Base-by-base conservation (phyloP, 192 early-diverging fungal species). In the Chytriomyces hyalinus region DNA sequence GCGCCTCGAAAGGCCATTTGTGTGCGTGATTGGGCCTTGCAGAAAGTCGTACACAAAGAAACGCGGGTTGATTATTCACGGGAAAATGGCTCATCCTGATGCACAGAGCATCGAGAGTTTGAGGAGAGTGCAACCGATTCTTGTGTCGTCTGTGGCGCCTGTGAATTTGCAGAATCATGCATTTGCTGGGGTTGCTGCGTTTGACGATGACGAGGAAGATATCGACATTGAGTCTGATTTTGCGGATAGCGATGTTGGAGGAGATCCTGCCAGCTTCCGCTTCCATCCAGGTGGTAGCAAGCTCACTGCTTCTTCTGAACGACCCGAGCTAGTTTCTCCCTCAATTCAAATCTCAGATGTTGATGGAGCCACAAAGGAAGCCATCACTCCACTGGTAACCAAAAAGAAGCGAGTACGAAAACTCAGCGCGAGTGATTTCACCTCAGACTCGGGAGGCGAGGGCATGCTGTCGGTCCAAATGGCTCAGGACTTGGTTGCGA, bases 371-470 rank as follows among this genome's bases (percentile, higher is more conserved):
- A 63, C 43, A 11, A 10, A n/a, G 17, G 60, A 43, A 17, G 28
- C n/a, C 22, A 36, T n/a, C 13, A 15, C 67, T 20, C 17, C 45
- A 11, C n/a, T 6, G 7, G 28, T 53, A 13, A 70, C 20, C 20
- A 26, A 62, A n/a, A 73, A 63, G 43, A 73, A 73, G 50, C 13
- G 72, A 44, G 46, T 10, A 7, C 24, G 72, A 46, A 61, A 61
- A 63, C 45, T 73, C 26, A 73, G 72, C 45, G 72, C 72, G 45
- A 73, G 72, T 47, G 72, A 73, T 63, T 73, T 73, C 45, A 59
- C 61, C 20, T 63, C 72, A 6, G 61, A 63, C 26, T 61, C 72
- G 13, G 72, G 61, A 6, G 72, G 61, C 20, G 72, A 63, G 46
- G 61, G 72, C 8, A n/a, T 73, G 53, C 45, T 73, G 59, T 49